Conservation (phyloP, 2,329 filamentous ascomycete genomes). For the Dactylellina sp. region DNA sequence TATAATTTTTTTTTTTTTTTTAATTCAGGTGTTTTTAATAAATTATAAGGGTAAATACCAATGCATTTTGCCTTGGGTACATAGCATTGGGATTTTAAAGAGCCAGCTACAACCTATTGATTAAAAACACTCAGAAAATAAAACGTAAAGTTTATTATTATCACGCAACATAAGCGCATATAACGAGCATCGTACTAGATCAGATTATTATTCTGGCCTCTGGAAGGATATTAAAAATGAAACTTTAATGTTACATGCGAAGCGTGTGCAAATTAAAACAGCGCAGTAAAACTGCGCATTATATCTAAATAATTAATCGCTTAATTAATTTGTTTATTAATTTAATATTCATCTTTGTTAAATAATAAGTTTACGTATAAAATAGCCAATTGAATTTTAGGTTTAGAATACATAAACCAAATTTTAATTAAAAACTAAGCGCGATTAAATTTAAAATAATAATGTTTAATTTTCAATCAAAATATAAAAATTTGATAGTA, state of each 20-base stretch:
- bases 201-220: conserved; percentile 16
- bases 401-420: conserved; percentile 14
- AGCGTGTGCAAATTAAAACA: not conserved
- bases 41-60: conserved; percentile 17
- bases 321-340: conserved; percentile 20
- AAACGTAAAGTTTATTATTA: conserved; percentile 17
- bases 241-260: conserved; percentile 12
- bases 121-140: conserved; percentile 16
- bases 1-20: conserved; percentile 29
- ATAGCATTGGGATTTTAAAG: conserved; percentile 15
- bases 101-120: conserved; percentile 4
- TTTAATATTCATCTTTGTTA: conserved; percentile 13
- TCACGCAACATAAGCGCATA: conserved; percentile 13
- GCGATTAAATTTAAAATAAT: conserved; percentile 29
- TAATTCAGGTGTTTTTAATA: conserved; percentile 15
- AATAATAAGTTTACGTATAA: conserved; percentile 9
- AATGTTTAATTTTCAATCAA: conserved; percentile 34
- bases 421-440: conserved; percentile 13
- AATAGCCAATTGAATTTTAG: conserved; percentile 12
- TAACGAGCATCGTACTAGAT: conserved; percentile 11
- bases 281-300: not conserved
- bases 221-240: conserved; percentile 15
- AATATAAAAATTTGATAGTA: conserved; percentile 14
- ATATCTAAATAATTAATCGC: conserved; percentile 17
- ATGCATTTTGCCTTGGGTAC: conserved; percentile 11